phyloP scores from a whole-genome alignment of 352 stramenopile genomes.

The Phytophthora megakarya region DNA sequence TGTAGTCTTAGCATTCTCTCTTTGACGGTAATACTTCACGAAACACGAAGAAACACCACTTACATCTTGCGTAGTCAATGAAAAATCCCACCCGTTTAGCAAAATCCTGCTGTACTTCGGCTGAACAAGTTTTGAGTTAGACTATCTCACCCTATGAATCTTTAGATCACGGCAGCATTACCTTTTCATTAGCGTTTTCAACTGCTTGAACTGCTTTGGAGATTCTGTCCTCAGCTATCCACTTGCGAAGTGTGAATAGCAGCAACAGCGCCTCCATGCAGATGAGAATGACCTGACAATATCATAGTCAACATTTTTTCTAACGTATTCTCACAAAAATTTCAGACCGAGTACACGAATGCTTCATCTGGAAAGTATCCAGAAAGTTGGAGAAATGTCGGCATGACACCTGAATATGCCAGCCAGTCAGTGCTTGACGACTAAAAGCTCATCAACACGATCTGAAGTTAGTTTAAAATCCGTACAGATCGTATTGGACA shows the following conservation, averaged over 20 bases:
- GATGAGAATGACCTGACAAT: slow-evolving; percentile 47
- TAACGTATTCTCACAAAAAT: too few relatives aligned
- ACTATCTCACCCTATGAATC: background rate
- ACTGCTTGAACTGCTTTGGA: slow-evolving; percentile 61
- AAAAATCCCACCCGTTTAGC: slow-evolving; percentile 81
- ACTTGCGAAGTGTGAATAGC: slow-evolving; percentile 67
- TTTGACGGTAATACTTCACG: too few relatives aligned
- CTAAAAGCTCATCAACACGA: background rate
- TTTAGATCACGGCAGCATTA: slow-evolving; percentile 1
- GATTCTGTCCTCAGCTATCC: slow-evolving; percentile 70
- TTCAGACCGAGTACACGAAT: slow-evolving; percentile 54
- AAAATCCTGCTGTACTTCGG: slow-evolving; percentile 65
- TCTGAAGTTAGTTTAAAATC: background rate
- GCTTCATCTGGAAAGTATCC: slow-evolving; percentile 61
- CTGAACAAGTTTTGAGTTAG: slow-evolving; percentile 24
- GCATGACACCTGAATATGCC: slow-evolving; percentile 51
- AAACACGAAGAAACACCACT: too few relatives aligned
- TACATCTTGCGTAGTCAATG: slow-evolving; percentile 47
- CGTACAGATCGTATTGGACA: background rate
- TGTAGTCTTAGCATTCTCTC: too few relatives aligned
- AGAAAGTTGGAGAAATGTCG: slow-evolving; percentile 61
- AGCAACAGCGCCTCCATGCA: slow-evolving; percentile 58
- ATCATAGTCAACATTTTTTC: slow-evolving; percentile 1
- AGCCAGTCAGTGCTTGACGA: slow-evolving; percentile 34
- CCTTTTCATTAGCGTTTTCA: slow-evolving; percentile 51